These are phyloP conservation scores for Wickerhamomyces canadensis DNA, from an alignment of 805 yeast genomes.

Conservation along the genomic window DNA sequence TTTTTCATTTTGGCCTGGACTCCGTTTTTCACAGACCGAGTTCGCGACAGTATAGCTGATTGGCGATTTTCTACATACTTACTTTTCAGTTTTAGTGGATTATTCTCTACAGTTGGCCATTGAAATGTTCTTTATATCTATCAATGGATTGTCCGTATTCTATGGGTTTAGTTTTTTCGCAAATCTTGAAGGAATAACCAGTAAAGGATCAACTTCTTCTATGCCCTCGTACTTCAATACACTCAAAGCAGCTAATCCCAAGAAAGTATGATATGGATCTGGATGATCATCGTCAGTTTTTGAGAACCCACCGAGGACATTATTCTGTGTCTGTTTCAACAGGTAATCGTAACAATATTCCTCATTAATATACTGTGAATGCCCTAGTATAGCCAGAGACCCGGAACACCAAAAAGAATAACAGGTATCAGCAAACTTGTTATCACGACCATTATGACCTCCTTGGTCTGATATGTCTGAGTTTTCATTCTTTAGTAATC, in stretches of 20 bases:
- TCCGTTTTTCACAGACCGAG: no score
- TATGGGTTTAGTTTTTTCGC: neutral
- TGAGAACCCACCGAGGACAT: conserved; percentile 69
- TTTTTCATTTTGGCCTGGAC: no score
- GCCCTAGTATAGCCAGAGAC: conserved; percentile 41
- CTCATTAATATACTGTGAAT: conserved; percentile 29
- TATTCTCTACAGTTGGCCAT: no score
- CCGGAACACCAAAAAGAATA: conserved; percentile 81
- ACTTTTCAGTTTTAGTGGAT: no score
- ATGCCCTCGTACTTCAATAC: conserved; percentile 7
- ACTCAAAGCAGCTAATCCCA: conserved; percentile 50
- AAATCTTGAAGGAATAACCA: conserved; percentile 8
- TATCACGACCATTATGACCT: conserved; percentile 83
- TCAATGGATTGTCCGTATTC: no score
- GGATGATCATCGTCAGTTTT: conserved; percentile 61
- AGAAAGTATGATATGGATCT: conserved; percentile 64
- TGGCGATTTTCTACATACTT: no score
- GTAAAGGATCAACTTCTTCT: conserved; percentile 5
- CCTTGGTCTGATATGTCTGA: conserved; percentile 54
- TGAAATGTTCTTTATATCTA: no score
- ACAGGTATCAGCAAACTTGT: conserved; percentile 82
- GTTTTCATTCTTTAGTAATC: conserved; percentile 25
- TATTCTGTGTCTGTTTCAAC: conserved; percentile 51
- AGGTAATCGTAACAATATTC: conserved; percentile 38
- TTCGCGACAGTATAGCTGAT: no score